Conservation (phyloP, 2,329 filamentous ascomycete genomes). For the Madurella fahalii region DNA sequence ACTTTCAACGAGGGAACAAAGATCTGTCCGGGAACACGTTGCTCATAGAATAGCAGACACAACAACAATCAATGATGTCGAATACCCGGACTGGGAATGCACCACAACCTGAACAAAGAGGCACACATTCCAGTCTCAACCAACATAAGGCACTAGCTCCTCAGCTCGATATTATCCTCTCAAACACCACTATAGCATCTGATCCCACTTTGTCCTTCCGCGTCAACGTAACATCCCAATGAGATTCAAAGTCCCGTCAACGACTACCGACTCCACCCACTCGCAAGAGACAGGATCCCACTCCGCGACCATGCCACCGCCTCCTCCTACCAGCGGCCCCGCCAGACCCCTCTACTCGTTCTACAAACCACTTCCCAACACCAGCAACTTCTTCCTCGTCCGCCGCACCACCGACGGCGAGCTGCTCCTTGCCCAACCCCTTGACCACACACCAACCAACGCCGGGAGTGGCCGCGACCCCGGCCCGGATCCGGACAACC, state of each 20-base stretch:
- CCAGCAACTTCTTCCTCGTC: slow-evolving; percentile 31
- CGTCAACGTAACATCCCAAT: neutral
- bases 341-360: slow-evolving; percentile 16
- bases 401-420: slow-evolving; percentile 29
- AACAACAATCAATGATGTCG: neutral
- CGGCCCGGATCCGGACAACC: slow-evolving; percentile 7
- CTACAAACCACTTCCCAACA: slow-evolving; percentile 28
- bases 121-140: slow-evolving; percentile 1
- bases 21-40: neutral
- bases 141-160: no score
- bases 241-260: neutral
- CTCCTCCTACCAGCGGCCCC: neutral
- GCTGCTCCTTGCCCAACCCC: slow-evolving; percentile 32
- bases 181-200: no score
- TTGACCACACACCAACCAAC: slow-evolving; percentile 17
- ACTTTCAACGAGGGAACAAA: neutral
- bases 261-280: neutral
- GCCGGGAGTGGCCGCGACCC: slow-evolving; percentile 19
- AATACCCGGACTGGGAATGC: slow-evolving; percentile 8
- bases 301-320: slow-evolving; percentile 21
- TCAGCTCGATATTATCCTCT: no score
- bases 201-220: neutral
- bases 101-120: neutral
- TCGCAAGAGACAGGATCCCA: neutral
- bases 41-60: no score